A percentile compares a stretch with the other conserved stretches of the same genome.
phyloP scores from a whole-genome alignment of 2,329 filamentous ascomycete genomes.

The Dactylella cylindrospora region DNA sequence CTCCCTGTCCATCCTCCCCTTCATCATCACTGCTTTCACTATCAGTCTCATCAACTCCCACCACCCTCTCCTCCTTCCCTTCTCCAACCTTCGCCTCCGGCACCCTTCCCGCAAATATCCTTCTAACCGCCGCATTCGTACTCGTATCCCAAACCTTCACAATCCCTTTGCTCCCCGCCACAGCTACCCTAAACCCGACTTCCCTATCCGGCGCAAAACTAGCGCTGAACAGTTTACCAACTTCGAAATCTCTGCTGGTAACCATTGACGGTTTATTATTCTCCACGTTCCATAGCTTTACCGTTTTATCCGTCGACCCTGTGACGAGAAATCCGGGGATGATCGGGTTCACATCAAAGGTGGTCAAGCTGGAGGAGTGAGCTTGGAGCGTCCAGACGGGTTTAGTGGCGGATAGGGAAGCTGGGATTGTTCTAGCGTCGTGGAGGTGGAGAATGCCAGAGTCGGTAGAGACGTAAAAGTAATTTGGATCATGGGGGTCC shows the following conservation, averaged over 20 bases:
- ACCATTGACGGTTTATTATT: conserved; percentile 76
- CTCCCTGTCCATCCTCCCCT: conserved; percentile 40
- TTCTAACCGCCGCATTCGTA: conserved; percentile 83
- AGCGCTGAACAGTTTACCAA: conserved; percentile 91
- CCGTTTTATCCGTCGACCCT: conserved; percentile 87
- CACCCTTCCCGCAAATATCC: conserved; percentile 75
- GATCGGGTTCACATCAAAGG: conserved; percentile 85
- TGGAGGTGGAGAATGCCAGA: conserved; percentile 89
- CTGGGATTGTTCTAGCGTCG: conserved; percentile 70
- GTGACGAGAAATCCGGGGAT: conserved; percentile 93
- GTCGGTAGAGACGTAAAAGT: conserved; percentile 94
- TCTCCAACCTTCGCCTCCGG: conserved; percentile 61
- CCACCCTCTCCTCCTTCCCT: conserved; percentile 71
- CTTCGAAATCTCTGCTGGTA: conserved; percentile 83
- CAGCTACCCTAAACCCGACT: conserved; percentile 86
- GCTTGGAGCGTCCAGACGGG: conserved; percentile 93
- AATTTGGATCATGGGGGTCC: conserved; percentile 90
- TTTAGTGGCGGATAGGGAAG: conserved; percentile 73
- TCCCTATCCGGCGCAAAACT: conserved; percentile 86
- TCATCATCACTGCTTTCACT: conserved; percentile 60
- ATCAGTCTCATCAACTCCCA: conserved; percentile 66
- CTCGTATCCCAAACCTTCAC: conserved; percentile 96
- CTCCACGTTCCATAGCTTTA: conserved; percentile 95
- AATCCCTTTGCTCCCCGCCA: conserved; percentile 89
- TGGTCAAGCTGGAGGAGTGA: conserved; percentile 86